Evolutionary conservation across 2,329 filamentous ascomycete genomes (phyloP), one percentile per base, ranked within the genome.

Genomic region (Didymella segeticola): DNA sequence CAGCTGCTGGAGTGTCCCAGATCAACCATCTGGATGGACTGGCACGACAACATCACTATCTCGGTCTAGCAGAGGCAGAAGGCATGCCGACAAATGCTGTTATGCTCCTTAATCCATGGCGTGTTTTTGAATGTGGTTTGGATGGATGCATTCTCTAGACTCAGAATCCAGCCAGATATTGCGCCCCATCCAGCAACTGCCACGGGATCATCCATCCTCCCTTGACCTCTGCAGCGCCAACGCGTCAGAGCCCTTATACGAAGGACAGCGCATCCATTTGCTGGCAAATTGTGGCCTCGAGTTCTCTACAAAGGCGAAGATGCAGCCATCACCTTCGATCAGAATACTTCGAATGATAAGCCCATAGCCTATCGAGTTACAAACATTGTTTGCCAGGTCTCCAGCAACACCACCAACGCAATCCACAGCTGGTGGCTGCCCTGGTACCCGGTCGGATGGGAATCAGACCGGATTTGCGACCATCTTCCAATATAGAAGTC

Each of bases 251-350:
- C 75, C 87, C 9, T 82, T 82, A 0, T 87, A 86, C 75, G 86
- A 86, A 63, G 84, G 84, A 87, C 64, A 83, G 79, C 27, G 79
- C 83, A 60, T 77, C 83, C 58, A 79, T 86, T 41, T 86, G 82
- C 1, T 87, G 83, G 83, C 81, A 47, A 81, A 80, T 1, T 81
- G 79, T 0, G 83, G 83, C 2, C 74, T 85, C 55, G 82, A 82
- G 49, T 80, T 85, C 54, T 79, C 51, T 86, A 84, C 66, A 81
- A 79, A 1, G 83, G 82, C 11, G 70, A 79, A 27, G 79, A 78
- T 11, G 66, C 84, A 9, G 82, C 82, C 25, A 74, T 85, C 39
- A 80, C 76, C 17, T 85, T 85, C 53, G 83, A 83, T n/a, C 71
- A 79, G 34, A 68, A 78, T 33, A 85, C 83, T 9, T 76, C 75